A percentile compares a stretch with the other conserved stretches of the same genome.
Evolutionary conservation across 2,329 filamentous ascomycete genomes (phyloP).

Genomic region (Xylariaceae sp.): DNA sequence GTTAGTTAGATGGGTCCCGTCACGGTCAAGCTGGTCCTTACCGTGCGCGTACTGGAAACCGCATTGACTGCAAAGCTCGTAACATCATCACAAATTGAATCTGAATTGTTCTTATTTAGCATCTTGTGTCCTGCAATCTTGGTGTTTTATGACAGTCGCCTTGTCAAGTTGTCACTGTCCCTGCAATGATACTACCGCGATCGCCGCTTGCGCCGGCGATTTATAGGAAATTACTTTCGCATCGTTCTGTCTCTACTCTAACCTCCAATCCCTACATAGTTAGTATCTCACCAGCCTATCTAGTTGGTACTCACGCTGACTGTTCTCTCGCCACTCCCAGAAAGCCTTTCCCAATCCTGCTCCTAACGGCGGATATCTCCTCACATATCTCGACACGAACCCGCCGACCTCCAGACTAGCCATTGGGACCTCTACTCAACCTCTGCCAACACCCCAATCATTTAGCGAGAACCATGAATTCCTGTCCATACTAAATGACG

Average conservation of each 20-base stretch:
- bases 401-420: slow-evolving; percentile 52
- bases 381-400: slow-evolving; percentile 56
- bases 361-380: slow-evolving; percentile 46
- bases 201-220: slow-evolving; percentile 26
- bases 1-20: no score
- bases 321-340: slow-evolving; percentile 34
- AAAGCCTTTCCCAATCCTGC: slow-evolving; percentile 53
- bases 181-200: slow-evolving; percentile 35
- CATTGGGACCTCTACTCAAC: slow-evolving; percentile 53
- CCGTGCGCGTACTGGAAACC: no score
- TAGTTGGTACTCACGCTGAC: slow-evolving; percentile 14
- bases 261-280: slow-evolving; percentile 53
- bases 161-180: neutral
- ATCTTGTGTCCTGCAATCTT: neutral
- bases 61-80: no score
- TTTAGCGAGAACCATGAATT: slow-evolving; percentile 59
- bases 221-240: slow-evolving; percentile 21
- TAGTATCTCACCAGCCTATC: slow-evolving; percentile 28
- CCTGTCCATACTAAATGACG: slow-evolving; percentile 54
- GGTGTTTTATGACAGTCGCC: neutral
- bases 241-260: slow-evolving; percentile 44
- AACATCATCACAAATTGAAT: no score
- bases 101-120: no score
- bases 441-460: slow-evolving; percentile 59
- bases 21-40: no score